Evolutionary conservation across 1,284 basidiomycete species (phyloP).

Genomic region (Fistulina hepatica): DNA sequence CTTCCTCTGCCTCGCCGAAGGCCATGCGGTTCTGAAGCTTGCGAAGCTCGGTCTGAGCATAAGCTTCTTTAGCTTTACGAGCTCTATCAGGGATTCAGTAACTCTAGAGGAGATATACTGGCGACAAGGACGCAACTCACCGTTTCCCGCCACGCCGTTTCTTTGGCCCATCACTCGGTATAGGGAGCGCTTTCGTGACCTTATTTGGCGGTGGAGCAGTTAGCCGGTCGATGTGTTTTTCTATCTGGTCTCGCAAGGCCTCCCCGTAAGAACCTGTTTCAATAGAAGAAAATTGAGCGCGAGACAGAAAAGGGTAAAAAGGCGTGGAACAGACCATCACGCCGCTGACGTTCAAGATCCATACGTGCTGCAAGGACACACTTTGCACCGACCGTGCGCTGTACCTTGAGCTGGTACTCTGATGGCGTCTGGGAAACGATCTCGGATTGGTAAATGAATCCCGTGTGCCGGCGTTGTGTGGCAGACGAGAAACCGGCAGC

Average conservation of each 20-base stretch:
- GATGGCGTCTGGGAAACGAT: constrained; percentile 77
- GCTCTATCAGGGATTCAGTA: constrained; percentile 42
- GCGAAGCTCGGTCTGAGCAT: constrained; percentile 91
- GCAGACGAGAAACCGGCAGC: constrained; percentile 75
- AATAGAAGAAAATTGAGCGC: constrained; percentile 7
- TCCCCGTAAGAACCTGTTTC: constrained; percentile 66
- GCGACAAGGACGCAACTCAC: constrained; percentile 29
- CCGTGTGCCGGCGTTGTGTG: constrained; percentile 85
- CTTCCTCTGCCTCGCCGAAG: constrained; percentile 93
- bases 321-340: constrained; percentile 49
- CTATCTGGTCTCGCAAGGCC: constrained; percentile 73
- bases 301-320: not conserved
- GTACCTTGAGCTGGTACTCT: constrained; percentile 89
- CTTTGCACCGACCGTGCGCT: constrained; percentile 91
- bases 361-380: constrained; percentile 84
- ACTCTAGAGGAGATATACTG: not conserved
- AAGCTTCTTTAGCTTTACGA: constrained; percentile 93
- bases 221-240: constrained; percentile 85
- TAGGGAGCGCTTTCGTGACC: constrained; percentile 89
- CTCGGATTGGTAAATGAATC: constrained; percentile 92
- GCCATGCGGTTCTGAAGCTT: constrained; percentile 96
- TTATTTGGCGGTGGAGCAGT: constrained; percentile 93
- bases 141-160: constrained; percentile 92
- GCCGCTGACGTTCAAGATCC: constrained; percentile 72
- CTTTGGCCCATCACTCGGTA: constrained; percentile 92